These are phyloP conservation scores for Aspergillus chevalieri DNA, from an alignment of 2,329 filamentous ascomycete species.

Conservation along the genomic window DNA sequence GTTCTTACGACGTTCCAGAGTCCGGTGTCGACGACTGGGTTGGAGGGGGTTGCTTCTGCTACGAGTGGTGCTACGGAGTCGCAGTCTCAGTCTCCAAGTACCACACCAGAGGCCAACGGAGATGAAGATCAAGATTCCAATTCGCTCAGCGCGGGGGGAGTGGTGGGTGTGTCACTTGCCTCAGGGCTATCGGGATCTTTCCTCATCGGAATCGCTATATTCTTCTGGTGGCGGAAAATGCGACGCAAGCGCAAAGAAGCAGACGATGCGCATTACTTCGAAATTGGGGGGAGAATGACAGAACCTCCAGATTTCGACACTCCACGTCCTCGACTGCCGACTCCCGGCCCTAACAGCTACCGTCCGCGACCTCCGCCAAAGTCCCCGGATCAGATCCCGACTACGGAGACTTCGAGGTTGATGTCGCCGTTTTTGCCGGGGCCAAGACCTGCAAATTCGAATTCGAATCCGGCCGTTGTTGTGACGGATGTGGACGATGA, in stretches of 20 bases:
- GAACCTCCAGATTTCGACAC: slow-evolving; percentile 29
- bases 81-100: slow-evolving; percentile 5
- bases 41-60: not conserved
- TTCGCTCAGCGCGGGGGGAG: slow-evolving; percentile 23
- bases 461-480: not conserved
- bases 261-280: slow-evolving; percentile 24
- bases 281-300: slow-evolving; percentile 35
- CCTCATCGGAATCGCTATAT: slow-evolving; percentile 26
- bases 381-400: not conserved
- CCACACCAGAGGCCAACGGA: slow-evolving; percentile 9
- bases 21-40: slow-evolving; percentile 11
- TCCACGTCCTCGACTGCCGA: slow-evolving; percentile 18
- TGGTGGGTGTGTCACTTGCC: slow-evolving; percentile 33
- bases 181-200: slow-evolving; percentile 31
- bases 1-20: slow-evolving; percentile 11
- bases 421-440: slow-evolving; percentile 12
- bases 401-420: slow-evolving; percentile 15
- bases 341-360: slow-evolving; percentile 9
- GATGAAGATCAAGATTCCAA: not conserved
- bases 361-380: slow-evolving; percentile 1
- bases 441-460: slow-evolving; percentile 11
- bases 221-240: slow-evolving; percentile 25
- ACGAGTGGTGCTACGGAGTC: slow-evolving; percentile 1
- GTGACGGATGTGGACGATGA: slow-evolving; percentile 2
- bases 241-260: slow-evolving; percentile 17